Evolutionary conservation across 2,329 filamentous ascomycete species (phyloP), one percentile per base, ranked within the genome.

Genomic region (Stemphylium vesicarium): DNA sequence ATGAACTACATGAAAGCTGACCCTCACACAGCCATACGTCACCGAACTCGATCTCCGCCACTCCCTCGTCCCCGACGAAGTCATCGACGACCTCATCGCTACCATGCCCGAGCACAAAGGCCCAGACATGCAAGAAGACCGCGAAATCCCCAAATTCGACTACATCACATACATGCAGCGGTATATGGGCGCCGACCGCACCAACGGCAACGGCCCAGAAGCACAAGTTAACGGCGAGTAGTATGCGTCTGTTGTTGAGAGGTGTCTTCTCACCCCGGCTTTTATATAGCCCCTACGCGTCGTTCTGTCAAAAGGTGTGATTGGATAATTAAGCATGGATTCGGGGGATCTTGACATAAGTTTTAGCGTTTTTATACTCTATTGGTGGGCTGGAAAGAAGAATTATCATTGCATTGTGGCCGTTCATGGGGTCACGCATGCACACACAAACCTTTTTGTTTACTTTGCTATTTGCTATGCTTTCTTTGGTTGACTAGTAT

Each of bases 111-210:
- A 80, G 47, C 93, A 97, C 74, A 85, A 82, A 45, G 95, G 94
- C 0, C 92, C 92, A 2, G 93, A 97, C 75, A 84, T 94, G 76
- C 86, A 91, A 52, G 87, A 92, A 70, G 95, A 98, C 74, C 83
- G 92, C 50, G 88, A 93, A 46, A 78, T 91, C 71, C 85, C 90
- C 33, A 96, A 98, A 77, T 99, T 88, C 75, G 95, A 99, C 78
- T 99, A 99, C 79, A 92, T 98, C 63, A 88, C 86, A 60, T 99
- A 98, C 75, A 99, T 99, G 95, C 89, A 97, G 76, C 90, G 88
- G 50, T 81, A 79, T 61, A 76, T 81, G 70, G 74, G 68, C 44
- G 68, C 64, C 7, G 54, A 60, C 13, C 56, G 57, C 22, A 56
- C 53, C 12, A 70, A 67, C 39, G 66, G 66, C n/a, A 56, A 62